These are phyloP conservation scores for Diaporthe batatas DNA, from an alignment of 2,329 filamentous ascomycete species.

Conservation along the genomic window DNA sequence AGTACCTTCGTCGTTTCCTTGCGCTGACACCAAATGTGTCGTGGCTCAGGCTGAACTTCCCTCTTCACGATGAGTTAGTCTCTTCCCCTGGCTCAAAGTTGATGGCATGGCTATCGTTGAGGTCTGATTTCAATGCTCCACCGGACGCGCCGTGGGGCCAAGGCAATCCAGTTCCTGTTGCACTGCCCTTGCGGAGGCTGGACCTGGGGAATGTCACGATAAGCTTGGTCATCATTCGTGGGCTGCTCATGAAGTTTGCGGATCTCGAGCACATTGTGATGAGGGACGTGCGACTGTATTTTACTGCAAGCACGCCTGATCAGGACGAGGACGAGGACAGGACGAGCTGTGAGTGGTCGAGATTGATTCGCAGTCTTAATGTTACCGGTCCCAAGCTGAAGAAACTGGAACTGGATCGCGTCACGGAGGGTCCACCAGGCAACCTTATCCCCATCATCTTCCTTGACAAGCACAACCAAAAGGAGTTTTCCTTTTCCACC, in stretches of 20 bases:
- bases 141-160: background rate
- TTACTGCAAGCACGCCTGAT: background rate
- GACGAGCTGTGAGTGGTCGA: constrained; percentile 29
- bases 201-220: constrained; percentile 23
- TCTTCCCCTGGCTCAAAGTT: constrained; percentile 47
- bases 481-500: background rate
- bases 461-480: background rate
- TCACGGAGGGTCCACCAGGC: background rate
- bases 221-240: background rate
- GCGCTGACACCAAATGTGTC: constrained; percentile 57
- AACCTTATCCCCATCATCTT: background rate
- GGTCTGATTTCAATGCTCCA: constrained; percentile 26
- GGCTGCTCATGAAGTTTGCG: constrained; percentile 27
- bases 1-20: constrained; percentile 55
- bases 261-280: constrained; percentile 21
- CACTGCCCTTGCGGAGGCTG: constrained; percentile 28
- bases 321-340: background rate
- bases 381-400: constrained; percentile 5
- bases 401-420: background rate
- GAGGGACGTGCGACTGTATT: background rate
- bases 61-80: background rate
- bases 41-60: constrained; percentile 68
- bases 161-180: constrained; percentile 34
- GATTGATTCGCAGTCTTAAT: constrained; percentile 17
- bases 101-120: constrained; percentile 55